Base-by-base conservation (phyloP, 164 flowering plant species). In the Chloranthus sessilifolius region DNA sequence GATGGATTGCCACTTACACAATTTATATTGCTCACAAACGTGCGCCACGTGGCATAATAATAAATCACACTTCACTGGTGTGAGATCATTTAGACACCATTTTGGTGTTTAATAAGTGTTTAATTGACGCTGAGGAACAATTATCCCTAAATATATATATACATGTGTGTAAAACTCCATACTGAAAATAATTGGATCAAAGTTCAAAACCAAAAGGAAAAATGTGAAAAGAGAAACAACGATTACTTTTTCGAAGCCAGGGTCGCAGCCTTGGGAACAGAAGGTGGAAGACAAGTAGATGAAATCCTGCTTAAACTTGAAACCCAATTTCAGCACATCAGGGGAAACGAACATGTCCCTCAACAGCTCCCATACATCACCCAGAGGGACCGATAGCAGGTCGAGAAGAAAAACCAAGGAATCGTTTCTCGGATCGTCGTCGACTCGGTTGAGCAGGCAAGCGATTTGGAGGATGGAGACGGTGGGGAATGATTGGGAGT, bases 391-490 rank as follows among this genome's bases (percentile, higher is more conserved):
- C 9, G 75, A 43, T 7, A 56, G 50, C 29, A 91, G 70, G 58
- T 85, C 96, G 38, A 88, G 69, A 2, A 91, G 64, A 51, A 91
- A 88, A 11, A 82, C 82, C 25, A 43, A 53, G 28, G 62, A 59
- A 46, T 69, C 71, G 56, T 23, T 68, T 7, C 49, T 21, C 22
- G 70, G 44, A 46, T 54, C 54, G 36, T 14, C 23, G 37, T 42
- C 62, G 40, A 30, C 43, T 10, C 16, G 23, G 22, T 28, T 52
- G 61, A 69, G 60, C 50, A 61, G 79, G 69, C 88, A 87, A 8
- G 98, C 96, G 69, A 88, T 63, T 62, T 88, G 96, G 63, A 90
- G 91, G 61, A 88, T 85, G 1, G 85, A 41, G 51, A 85, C 92
- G 30, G 76, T 53, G 54, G 98, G 92, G 65, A 77, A 78, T 19